Evolutionary conservation across 495 filamentous ascomycete genomes (phyloP), one percentile per base, ranked within the genome.

Genomic region (Xylaria curta): DNA sequence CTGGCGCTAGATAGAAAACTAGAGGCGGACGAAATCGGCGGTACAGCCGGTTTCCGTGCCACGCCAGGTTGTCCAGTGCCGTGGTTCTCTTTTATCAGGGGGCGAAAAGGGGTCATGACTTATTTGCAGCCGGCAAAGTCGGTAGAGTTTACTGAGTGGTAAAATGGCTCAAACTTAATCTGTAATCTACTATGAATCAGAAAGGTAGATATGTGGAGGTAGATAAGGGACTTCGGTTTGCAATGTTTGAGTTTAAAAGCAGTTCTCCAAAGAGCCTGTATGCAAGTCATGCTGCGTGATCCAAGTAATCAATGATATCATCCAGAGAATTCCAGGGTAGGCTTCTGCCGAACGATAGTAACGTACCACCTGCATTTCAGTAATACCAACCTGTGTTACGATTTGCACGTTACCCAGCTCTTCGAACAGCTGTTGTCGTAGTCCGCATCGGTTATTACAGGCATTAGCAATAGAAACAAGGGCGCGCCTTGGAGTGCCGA

Each of bases 401-500:
- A 53, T 53, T 15, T 0, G n/a, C 49, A 54, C 51, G 51, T 28
- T 26, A 26, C 51, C 51, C 21, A 28, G 51, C 51, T 26, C 21
- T 12, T 54, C 26, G 24, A 51, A 49, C 24, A 33, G 26, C 54
- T 38, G 33, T 17, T 59, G 0, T 38, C 19, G 10, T 44, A 44
- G 60, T 12, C 12, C n/a, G n/a, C 7, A 44, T 63, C 60, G 60
- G 60, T 5, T 44, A 63, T 63, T 40, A 7, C 28, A 53, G 63
- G 17, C 26, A 19, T 38, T 63, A 61, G n/a, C 33, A 61, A 38
- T 7, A 5, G 19, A 33, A 56, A 10, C 3, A 65, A 53, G 46
- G 63, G 63, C 63, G 63, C 63, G 63, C 63, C 21, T 47, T 42
- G 44, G 46, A 40, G 44, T 62, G 59, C 59, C 58, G 59, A 17